phyloP scores from a whole-genome alignment of 768 basidiomycete species.

The Boletus huronensis region DNA sequence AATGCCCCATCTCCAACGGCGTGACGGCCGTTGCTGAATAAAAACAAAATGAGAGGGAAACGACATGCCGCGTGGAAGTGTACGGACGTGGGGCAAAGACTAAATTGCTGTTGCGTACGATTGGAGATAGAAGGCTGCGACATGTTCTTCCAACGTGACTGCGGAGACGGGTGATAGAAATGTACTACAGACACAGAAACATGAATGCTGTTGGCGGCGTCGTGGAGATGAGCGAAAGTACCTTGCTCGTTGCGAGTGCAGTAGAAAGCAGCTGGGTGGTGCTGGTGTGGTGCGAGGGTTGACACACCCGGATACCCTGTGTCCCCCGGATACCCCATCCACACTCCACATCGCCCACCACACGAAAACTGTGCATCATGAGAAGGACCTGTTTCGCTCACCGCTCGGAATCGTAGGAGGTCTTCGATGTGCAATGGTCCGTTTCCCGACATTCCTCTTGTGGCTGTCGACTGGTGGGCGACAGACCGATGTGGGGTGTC shows the following conservation, averaged over 20 bases:
- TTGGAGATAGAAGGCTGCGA: conserved; percentile 70
- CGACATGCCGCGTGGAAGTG: conserved; percentile 16
- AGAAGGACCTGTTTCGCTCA: not conserved
- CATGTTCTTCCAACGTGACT: conserved; percentile 86
- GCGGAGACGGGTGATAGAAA: conserved; percentile 3
- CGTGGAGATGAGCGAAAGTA: not conserved
- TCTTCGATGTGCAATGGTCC: too few relatives aligned
- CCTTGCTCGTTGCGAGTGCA: conserved; percentile 5
- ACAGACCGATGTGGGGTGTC: conserved; percentile 19
- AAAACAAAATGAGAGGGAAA: conserved; percentile 11
- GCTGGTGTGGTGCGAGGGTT: conserved; percentile 17
- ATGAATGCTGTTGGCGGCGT: not conserved
- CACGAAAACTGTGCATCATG: not conserved
- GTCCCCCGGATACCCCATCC: conserved; percentile 20
- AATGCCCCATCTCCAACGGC: conserved; percentile 97
- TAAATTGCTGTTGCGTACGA: conserved; percentile 76
- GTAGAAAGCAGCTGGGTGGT: not conserved
- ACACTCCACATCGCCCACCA: not conserved
- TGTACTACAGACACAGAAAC: not conserved
- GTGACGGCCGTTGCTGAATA: conserved; percentile 84
- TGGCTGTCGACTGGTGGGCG: not conserved
- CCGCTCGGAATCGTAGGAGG: not conserved
- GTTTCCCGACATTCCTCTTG: too few relatives aligned
- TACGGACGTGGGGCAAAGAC: conserved; percentile 88
- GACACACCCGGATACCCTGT: not conserved